Conservation (phyloP, 2,329 filamentous ascomycete genomes). For the Acarospora socialis region DNA sequence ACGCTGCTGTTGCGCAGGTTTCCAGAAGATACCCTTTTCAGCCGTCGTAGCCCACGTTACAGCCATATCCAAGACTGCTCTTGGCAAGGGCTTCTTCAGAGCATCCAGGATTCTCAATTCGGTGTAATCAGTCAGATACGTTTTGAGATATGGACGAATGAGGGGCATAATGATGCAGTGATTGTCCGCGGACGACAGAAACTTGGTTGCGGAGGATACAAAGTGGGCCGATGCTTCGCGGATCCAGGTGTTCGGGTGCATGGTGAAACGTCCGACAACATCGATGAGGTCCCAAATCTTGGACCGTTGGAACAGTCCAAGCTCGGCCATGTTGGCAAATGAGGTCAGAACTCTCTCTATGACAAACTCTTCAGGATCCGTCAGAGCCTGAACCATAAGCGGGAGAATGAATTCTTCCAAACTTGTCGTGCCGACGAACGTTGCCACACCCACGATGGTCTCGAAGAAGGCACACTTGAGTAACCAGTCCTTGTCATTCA, state of each 20-base stretch:
- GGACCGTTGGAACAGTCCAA: conserved; percentile 72
- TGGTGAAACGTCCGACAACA: conserved; percentile 67
- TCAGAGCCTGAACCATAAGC: conserved; percentile 86
- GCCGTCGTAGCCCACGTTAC: conserved; percentile 71
- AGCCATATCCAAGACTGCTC: conserved; percentile 71
- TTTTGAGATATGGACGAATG: conserved; percentile 67
- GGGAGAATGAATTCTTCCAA: conserved; percentile 92
- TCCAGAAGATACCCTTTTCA: conserved; percentile 81
- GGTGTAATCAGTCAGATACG: conserved; percentile 52
- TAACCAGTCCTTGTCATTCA: conserved; percentile 94
- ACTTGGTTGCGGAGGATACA: conserved; percentile 59
- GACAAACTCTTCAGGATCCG: conserved; percentile 86
- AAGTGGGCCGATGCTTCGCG: conserved; percentile 80
- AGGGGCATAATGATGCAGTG: conserved; percentile 73
- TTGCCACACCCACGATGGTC: conserved; percentile 80
- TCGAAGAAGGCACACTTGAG: conserved; percentile 95
- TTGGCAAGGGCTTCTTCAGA: conserved; percentile 66
- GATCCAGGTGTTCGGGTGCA: conserved; percentile 94
- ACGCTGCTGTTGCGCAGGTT: conserved; percentile 53
- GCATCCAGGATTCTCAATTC: conserved; percentile 66
- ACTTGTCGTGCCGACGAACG: conserved; percentile 76
- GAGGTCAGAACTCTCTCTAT: conserved; percentile 82
- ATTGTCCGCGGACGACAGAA: conserved; percentile 64
- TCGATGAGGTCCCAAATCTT: conserved; percentile 82
- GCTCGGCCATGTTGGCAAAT: conserved; percentile 70